Base-by-base conservation (phyloP, 495 filamentous ascomycete species). In the Pyrenula massariospora region DNA sequence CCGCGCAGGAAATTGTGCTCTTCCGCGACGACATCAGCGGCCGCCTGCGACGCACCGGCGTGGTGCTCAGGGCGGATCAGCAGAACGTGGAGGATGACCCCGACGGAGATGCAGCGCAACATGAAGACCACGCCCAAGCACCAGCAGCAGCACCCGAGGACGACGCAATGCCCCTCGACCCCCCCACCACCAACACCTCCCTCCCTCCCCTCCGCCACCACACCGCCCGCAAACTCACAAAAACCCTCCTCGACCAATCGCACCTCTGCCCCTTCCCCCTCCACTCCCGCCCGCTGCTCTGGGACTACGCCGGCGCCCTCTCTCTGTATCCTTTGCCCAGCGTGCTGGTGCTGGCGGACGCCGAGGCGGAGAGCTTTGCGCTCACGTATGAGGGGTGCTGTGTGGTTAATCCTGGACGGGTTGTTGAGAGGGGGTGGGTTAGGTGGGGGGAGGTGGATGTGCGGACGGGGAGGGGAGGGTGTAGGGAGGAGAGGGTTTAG, bases 321-420 rank as follows among this genome's bases (percentile, higher is more conserved):
- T 80, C 85, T 52, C 74, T 98, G 12, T 97, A 96, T 65, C 93
- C 93, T 11, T 68, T 97, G 47, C 93, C 93, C 3, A 92, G 86
- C 12, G 82, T 85, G 0, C 62, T 97, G 60, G 81, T 95, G 22
- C 68, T 98, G 20, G 84, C 86, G 3, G 93, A 98, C 63, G 73
- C 86, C 2, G 86, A 91, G 36, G 83, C 83, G 22, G 81, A 85
- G 49, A 76, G 90, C 0, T 97, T 94, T 64, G 84, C 83, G 56
- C 73, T 95, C 49, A 93, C 87, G n/a, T 96, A 96, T 64, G 90
- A 96, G 69, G 92, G 90, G 1, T 97, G 93, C 63, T 85, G 91
- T 75, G 92, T 96, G 1, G 87, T 98, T 81, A 98, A 98, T 65
- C 93, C 93, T 0, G 93, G 89, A 11, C 75, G 76, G 50, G 70